Evolutionary conservation across 352 stramenopile genomes (phyloP), one percentile per base, ranked within the genome.

Genomic region (Globisporangium alternatum): DNA sequence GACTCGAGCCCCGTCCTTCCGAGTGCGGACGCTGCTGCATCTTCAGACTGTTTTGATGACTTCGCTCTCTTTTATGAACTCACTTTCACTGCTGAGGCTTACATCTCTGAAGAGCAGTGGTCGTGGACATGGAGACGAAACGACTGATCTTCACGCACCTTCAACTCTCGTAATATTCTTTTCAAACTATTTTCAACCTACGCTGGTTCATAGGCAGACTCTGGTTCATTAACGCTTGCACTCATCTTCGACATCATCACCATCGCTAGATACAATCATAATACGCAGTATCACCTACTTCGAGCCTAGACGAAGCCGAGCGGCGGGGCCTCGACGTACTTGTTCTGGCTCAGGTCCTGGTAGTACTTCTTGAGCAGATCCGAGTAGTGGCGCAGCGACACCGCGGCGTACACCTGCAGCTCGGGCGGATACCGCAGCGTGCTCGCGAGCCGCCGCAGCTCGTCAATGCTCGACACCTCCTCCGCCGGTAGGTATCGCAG

Each of bases 311-410:
- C 76, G 61, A 77, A 89, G 3, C 76, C 83, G 15, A 91, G 74
- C 12, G 83, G 70, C 12, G 83, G 80, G 0, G 83, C 67, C 21
- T 84, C 73, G 9, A 85, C 83, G 30, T 63, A 70, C 35, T 74
- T 70, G 7, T 69, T 75, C 41, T 65, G 68, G 15, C 83, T 70
- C 21, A 91, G 37, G 4, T 86, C 71, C 12, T 69, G 67, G 49
- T 90, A 93, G 64, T 93, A 91, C 49, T 80, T 71, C 62, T 86
- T 89, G 5, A 93, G 64, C 30, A 91, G 56, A 33, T 89, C 76
- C 4, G 79, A 76, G 59, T 90, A 93, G 39, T 71, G 69, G 12
- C 77, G 71, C n/a, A 93, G 71, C 5, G 84, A 90, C 21, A 71
- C 62, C 1, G 74, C 66, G 0, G 80, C 78, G 52, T 93, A 93